These are phyloP conservation scores for Elasticomyces elasticus DNA, from an alignment of 495 filamentous ascomycete species.

Conservation along the genomic window DNA sequence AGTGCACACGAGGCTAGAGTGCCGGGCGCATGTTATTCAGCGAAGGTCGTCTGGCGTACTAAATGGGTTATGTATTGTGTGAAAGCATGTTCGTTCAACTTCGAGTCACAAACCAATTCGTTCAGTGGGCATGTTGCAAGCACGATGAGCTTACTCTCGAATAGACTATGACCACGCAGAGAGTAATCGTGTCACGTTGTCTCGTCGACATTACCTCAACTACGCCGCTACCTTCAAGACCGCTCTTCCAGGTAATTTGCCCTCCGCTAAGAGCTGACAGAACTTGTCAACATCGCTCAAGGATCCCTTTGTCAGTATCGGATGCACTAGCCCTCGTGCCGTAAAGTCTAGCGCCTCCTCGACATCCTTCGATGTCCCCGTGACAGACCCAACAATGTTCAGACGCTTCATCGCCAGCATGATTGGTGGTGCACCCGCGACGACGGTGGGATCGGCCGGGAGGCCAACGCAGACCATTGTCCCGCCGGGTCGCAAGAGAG, in stretches of 20 bases:
- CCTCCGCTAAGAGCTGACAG: constrained; percentile 20
- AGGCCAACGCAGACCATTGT: constrained; percentile 26
- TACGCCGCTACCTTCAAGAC: constrained; percentile 20
- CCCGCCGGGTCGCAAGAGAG: constrained; percentile 24
- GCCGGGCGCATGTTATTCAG: not conserved
- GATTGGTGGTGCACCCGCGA: constrained; percentile 25
- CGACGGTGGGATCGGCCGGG: constrained; percentile 14
- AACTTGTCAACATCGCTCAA: constrained; percentile 26
- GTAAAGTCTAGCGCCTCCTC: constrained; percentile 29
- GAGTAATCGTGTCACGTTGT: no score
- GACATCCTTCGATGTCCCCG: constrained; percentile 28
- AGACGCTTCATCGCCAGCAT: constrained; percentile 23
- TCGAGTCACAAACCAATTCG: no score
- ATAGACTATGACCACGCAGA: no score
- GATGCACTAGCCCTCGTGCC: constrained; percentile 25
- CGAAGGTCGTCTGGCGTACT: constrained; percentile 1
- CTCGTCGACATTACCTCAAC: no score
- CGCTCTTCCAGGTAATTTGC: constrained; percentile 24
- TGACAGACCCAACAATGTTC: constrained; percentile 27
- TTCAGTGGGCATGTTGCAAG: no score
- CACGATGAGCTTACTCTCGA: no score
- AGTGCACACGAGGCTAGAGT: not conserved
- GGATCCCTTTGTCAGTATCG: constrained; percentile 24
- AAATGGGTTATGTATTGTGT: no score
- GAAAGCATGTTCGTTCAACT: no score